These are phyloP conservation scores for Pythium sukuiense DNA, from an alignment of 352 stramenopile genomes.

Conservation along the genomic window DNA sequence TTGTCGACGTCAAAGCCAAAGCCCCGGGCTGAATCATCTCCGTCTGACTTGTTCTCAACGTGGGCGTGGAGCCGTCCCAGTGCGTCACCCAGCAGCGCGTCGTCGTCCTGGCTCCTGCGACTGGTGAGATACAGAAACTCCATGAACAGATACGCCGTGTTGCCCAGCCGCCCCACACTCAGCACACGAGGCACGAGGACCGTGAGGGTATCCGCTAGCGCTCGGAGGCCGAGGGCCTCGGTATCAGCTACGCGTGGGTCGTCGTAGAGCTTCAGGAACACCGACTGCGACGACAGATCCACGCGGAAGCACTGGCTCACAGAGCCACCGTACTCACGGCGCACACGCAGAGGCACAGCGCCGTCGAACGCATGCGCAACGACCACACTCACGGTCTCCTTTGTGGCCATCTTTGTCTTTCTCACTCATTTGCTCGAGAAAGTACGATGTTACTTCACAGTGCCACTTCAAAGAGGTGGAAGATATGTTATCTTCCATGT, in stretches of 20 bases:
- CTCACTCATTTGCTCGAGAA: neutral
- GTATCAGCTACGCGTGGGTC: neutral
- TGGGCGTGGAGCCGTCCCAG: slow-evolving; percentile 13
- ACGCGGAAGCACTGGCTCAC: slow-evolving; percentile 18
- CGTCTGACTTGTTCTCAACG: neutral
- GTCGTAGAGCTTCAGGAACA: slow-evolving; percentile 26
- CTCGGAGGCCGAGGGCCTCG: slow-evolving; percentile 12
- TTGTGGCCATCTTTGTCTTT: neutral
- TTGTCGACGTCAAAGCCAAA: slow-evolving; percentile 27
- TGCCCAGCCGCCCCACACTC: slow-evolving; percentile 1
- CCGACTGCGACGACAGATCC: neutral
- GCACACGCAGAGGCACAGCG: slow-evolving; percentile 8
- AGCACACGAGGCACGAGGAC: slow-evolving; percentile 12
- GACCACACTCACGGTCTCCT: slow-evolving; percentile 5
- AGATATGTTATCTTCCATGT: neutral
- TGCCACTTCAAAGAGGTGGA: neutral
- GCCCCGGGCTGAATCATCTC: neutral
- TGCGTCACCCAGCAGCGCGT: slow-evolving; percentile 10
- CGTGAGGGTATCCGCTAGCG: slow-evolving; percentile 1
- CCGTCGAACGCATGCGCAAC: neutral
- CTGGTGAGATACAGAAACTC: slow-evolving; percentile 8
- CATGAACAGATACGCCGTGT: slow-evolving; percentile 16
- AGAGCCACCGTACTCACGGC: slow-evolving; percentile 19
- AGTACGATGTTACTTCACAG: neutral
- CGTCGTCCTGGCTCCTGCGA: neutral